These are phyloP conservation scores for Chytriomyces hyalinus DNA, from an alignment of 192 early-diverging fungal genomes.

Conservation along the genomic window DNA sequence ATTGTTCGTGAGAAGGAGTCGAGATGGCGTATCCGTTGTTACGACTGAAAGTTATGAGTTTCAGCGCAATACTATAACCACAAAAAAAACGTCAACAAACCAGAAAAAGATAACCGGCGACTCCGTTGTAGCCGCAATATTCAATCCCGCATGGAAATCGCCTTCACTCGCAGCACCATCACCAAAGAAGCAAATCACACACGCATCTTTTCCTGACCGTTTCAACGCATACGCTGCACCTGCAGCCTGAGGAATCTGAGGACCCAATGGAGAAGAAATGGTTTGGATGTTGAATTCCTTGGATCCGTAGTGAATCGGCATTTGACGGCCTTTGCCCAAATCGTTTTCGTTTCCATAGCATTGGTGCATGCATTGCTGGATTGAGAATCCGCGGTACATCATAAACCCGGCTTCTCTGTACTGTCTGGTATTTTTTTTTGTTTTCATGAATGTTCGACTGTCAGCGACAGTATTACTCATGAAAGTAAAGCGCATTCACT, in stretches of 20 bases:
- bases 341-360: constrained; percentile 91
- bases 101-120: constrained; percentile 95
- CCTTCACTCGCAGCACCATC: constrained; percentile 97
- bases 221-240: constrained; percentile 96
- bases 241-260: constrained; percentile 97
- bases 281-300: constrained; percentile 89
- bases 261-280: constrained; percentile 94
- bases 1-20: constrained; percentile 93
- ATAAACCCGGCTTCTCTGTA: constrained; percentile 96
- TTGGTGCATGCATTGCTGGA: constrained; percentile 96
- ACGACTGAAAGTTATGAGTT: constrained; percentile 59
- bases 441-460: constrained; percentile 3
- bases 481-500: constrained; percentile 16
- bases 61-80: background rate
- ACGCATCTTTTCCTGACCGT: constrained; percentile 74
- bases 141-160: constrained; percentile 96
- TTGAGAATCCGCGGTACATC: constrained; percentile 92
- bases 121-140: constrained; percentile 93
- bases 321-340: constrained; percentile 94
- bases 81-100: constrained; percentile 47
- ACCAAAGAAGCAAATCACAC: constrained; percentile 94
- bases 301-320: constrained; percentile 97
- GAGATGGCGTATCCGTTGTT: constrained; percentile 99
- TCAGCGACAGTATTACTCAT: background rate
- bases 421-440: constrained; percentile 46